Evolutionary conservation across 768 basidiomycete genomes (phyloP).

Genomic region (Holtermanniella nyarrowii): DNA sequence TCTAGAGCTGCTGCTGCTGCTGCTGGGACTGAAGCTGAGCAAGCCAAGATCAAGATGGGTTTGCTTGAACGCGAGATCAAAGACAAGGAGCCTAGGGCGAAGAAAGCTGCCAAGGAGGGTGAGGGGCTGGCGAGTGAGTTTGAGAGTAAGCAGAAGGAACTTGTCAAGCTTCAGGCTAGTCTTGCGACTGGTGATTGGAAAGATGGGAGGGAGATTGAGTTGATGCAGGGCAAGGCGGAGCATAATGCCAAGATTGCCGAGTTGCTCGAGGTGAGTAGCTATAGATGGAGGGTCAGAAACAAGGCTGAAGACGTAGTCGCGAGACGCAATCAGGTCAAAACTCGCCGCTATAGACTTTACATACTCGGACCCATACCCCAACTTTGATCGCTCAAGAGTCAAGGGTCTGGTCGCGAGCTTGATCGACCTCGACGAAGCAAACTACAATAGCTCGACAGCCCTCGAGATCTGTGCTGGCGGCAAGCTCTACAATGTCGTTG

Average conservation of each 20-base stretch:
- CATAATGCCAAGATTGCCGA: conserved; percentile 51
- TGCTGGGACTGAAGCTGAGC: conserved; percentile 72
- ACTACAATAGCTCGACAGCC: conserved; percentile 74
- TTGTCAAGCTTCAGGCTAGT: conserved; percentile 50
- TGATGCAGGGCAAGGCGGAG: conserved; percentile 48
- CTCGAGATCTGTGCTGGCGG: conserved; percentile 85
- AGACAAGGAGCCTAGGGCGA: conserved; percentile 64
- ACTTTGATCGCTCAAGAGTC: conserved; percentile 75
- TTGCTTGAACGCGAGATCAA: conserved; percentile 72
- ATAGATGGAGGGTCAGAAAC: background rate
- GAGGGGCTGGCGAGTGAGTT: conserved; percentile 63
- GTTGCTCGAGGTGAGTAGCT: conserved; percentile 53
- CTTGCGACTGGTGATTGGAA: conserved; percentile 64
- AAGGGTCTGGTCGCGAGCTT: conserved; percentile 87
- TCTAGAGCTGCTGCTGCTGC: conserved; percentile 66
- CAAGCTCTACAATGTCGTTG: conserved; percentile 84
- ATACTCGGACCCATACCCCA: conserved; percentile 62
- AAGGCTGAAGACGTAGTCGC: conserved; percentile 19
- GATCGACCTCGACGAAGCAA: conserved; percentile 58
- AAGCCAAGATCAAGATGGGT: conserved; percentile 60
- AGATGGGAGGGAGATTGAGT: conserved; percentile 57
- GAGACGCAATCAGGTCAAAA: conserved; percentile 50
- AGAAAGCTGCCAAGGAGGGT: conserved; percentile 74
- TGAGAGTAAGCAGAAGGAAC: conserved; percentile 42
- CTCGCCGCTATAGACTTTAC: conserved; percentile 70